Evolutionary conservation across 129 eudicot species (phyloP).

Genomic region (Helianthus annuus): HanXRQr2.0-SUNRISE NC_035445.2:163370881-163371380

Average conservation of each 20-base stretch:
- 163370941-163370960: conserved; percentile 86
- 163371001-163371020: conserved; percentile 92
- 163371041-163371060: background rate
- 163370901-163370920: conserved; percentile 70
- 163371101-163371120: conserved; percentile 92
- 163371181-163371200: conserved; percentile 8
- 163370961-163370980: conserved; percentile 82
- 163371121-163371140: conserved; percentile 98
- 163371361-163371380: background rate
- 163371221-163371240: conserved; percentile 27
- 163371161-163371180: conserved; percentile 83
- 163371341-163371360: background rate
- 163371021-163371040: background rate
- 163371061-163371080: background rate
- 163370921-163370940: conserved; percentile 88
- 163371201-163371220: conserved; percentile 1
- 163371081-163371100: conserved; percentile 67
- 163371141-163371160: conserved; percentile 73
- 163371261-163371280: conserved; percentile 82
- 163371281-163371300: conserved; percentile 93
- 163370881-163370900: conserved; percentile 74
- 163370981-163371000: conserved; percentile 93
- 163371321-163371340: background rate
- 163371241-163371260: background rate
- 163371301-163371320: conserved; percentile 53